Percentiles rank a stretch among this genome's conserved stretches.
These are phyloP conservation scores for Amauroascus niger DNA, from an alignment of 2,329 filamentous ascomycete genomes.

Conservation along the genomic window DNA sequence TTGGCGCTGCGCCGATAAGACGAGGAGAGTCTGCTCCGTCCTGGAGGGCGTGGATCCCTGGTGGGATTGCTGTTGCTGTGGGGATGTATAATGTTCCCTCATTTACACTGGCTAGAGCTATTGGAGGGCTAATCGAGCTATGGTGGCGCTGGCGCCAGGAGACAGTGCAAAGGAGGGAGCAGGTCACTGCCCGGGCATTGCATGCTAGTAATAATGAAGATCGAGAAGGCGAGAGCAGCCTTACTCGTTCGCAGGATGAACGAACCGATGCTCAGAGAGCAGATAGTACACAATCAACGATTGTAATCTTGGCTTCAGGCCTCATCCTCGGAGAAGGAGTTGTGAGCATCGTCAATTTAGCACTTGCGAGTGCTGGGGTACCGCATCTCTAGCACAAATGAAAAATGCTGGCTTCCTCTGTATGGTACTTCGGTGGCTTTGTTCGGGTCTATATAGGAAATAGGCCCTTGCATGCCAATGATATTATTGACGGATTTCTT, in stretches of 20 bases:
- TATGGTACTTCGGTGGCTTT: no score
- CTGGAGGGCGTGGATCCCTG: constrained; percentile 72
- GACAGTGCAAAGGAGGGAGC: constrained; percentile 32
- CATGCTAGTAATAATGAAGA: not conserved
- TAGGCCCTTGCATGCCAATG: not conserved
- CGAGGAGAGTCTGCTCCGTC: constrained; percentile 25
- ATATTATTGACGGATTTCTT: not conserved
- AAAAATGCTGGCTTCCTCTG: no score
- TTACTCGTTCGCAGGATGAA: constrained; percentile 1
- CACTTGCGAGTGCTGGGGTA: constrained; percentile 65
- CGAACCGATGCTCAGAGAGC: constrained; percentile 20
- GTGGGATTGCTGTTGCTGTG: constrained; percentile 91
- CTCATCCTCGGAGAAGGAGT: constrained; percentile 89
- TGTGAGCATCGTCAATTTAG: constrained; percentile 79
- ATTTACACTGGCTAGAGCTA: constrained; percentile 79
- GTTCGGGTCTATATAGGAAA: not conserved
- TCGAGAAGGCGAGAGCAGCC: not conserved
- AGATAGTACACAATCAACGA: constrained; percentile 43
- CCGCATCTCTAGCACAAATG: constrained; percentile 49
- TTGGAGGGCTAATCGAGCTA: constrained; percentile 67
- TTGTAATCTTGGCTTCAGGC: constrained; percentile 83
- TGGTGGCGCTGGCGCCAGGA: constrained; percentile 55
- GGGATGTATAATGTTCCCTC: constrained; percentile 98
- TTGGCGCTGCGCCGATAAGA: constrained; percentile 26
- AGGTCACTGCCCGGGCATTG: not conserved